Evolutionary conservation across 768 basidiomycete genomes (phyloP).

Genomic region (Paxillus ammoniavirescens): DNA sequence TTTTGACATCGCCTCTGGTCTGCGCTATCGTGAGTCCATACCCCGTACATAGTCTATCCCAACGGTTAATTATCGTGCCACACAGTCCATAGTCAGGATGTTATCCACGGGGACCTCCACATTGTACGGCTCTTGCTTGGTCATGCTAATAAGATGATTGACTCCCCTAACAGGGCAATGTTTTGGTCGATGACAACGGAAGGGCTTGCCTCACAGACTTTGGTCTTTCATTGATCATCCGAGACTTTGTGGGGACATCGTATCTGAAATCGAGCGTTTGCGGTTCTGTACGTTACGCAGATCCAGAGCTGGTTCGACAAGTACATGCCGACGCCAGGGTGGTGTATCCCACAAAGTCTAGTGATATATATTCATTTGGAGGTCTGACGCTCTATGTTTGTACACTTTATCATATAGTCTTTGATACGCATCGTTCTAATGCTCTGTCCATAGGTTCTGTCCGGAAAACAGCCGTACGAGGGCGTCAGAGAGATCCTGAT

Average conservation of each 20-base stretch:
- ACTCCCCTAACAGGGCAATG: slow-evolving; percentile 31
- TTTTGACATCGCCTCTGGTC: slow-evolving; percentile 20
- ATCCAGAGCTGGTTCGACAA: slow-evolving; percentile 29
- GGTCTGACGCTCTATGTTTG: slow-evolving; percentile 36
- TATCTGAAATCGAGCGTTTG: slow-evolving; percentile 32
- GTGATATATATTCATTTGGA: slow-evolving; percentile 31
- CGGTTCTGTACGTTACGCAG: slow-evolving; percentile 48
- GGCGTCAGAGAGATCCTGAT: neutral
- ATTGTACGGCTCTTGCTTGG: slow-evolving; percentile 22
- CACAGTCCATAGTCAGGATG: slow-evolving; percentile 21
- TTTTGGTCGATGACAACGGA: slow-evolving; percentile 39
- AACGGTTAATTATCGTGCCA: neutral
- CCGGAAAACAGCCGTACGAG: slow-evolving; percentile 18
- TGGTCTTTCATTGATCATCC: slow-evolving; percentile 33
- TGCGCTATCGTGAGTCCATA: slow-evolving; percentile 19
- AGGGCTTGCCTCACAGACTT: slow-evolving; percentile 50
- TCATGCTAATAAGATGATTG: neutral
- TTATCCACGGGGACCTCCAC: slow-evolving; percentile 38
- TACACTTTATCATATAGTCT: neutral
- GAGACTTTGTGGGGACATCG: slow-evolving; percentile 27
- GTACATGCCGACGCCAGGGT: neutral
- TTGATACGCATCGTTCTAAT: slow-evolving; percentile 7
- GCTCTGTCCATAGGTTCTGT: slow-evolving; percentile 13
- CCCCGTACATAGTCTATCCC: neutral
- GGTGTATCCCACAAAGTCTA: slow-evolving; percentile 15